Base-by-base conservation (phyloP, 73 alveolate genomes). In the Breviolum minutum region DNA sequence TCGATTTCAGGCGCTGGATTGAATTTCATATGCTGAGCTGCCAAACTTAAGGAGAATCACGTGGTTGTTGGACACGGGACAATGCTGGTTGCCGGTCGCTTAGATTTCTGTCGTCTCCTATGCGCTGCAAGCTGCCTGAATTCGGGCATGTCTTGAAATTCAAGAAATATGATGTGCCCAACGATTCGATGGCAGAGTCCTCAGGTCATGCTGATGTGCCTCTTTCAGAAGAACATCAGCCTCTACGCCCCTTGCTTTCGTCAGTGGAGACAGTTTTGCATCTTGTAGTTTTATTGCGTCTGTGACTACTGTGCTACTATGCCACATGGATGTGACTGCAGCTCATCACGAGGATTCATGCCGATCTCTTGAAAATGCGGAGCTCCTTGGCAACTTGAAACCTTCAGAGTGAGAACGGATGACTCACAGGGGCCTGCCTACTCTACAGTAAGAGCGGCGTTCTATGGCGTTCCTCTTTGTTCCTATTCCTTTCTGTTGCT, bases 51-150 rank as follows among this genome's bases (percentile, higher is more conserved):
- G 98, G 98, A 92, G 19, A 92, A 74, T 80, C 90, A 61, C 27
- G 89, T 74, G 79, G 30, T 92, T 26, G 98, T 92, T 14, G 98
- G 98, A 29, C 98, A 92, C 26, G 98, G 98, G 79, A 92, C 89
- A 29, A 92, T 92, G 98, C 66, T 92, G 80, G 71, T 92, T 20
- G 98, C 60, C 54, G 26, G 73, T 40, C 40, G 63, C 98, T 62
- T 48, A 61, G 88, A 30, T 10, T 60, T 40, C 27, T 8, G 89
- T 12, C 32, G n/a, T 19, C 61, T 80, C 66, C 5, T 29, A 13
- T 80, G 61, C 24, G 62, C 32, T 48, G 88, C 66, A 11, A 13
- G 22, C 40, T 73, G 82, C 82, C 24, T 71, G 19, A 12, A n/a
- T n/a, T n/a, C n/a, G n/a, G n/a, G n/a, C n/a, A n/a, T n/a, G n/a